phyloP scores from a whole-genome alignment of 2,329 filamentous ascomycete species.

The Venturia pyrina region DNA sequence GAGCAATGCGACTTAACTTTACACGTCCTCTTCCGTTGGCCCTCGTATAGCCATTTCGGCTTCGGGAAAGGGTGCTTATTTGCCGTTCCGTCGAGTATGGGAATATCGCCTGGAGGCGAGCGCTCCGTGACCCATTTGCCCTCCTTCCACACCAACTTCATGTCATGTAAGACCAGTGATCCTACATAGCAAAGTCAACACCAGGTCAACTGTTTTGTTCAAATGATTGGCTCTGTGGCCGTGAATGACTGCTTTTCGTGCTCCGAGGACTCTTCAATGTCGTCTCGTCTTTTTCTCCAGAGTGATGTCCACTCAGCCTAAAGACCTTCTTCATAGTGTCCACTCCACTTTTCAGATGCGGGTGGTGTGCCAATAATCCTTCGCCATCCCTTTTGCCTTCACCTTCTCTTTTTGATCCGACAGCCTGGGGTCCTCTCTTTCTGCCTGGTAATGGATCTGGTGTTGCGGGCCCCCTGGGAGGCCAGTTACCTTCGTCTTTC shows the following conservation, averaged over 20 bases:
- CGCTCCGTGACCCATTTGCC: not conserved
- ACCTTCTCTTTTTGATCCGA: constrained; percentile 10
- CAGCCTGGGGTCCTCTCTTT: constrained; percentile 14
- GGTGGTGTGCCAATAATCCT: constrained; percentile 25
- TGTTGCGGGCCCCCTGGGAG: constrained; percentile 47
- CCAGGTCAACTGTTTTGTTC: not conserved
- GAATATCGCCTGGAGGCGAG: not conserved
- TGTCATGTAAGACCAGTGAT: no score
- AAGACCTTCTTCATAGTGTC: constrained; percentile 36
- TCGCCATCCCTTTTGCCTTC: constrained; percentile 12
- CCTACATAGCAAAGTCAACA: not conserved
- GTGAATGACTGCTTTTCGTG: not conserved
- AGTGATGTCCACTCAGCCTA: constrained; percentile 23
- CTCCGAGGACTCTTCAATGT: not conserved
- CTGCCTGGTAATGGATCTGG: constrained; percentile 35
- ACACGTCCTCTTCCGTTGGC: not conserved
- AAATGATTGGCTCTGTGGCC: not conserved
- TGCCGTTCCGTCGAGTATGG: not conserved
- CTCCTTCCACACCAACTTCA: not conserved
- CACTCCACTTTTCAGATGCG: constrained; percentile 33
- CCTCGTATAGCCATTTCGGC: not conserved
- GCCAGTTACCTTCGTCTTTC: constrained; percentile 92
- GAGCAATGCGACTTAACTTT: not conserved
- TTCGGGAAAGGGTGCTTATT: not conserved
- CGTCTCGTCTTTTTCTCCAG: not conserved